Base-by-base conservation (phyloP, 805 yeast genomes). In the Starmera amethionina region DNA sequence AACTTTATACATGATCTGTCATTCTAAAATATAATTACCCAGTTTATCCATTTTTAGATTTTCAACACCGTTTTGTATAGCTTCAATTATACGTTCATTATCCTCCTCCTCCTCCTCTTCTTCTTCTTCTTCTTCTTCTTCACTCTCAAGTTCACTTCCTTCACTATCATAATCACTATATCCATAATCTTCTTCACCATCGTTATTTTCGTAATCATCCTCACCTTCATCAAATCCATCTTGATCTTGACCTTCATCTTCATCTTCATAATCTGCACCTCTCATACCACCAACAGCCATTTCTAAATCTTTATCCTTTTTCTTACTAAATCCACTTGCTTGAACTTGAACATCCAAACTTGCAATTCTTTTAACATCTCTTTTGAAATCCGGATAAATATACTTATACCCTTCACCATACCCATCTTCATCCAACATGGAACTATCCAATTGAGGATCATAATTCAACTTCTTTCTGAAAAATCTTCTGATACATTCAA, bases 401-500 rank as follows among this genome's bases (percentile, higher is more conserved):
- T 77, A 73, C 54, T 71, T 77, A 59, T 65, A 84, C 19, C 93
- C 94, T 13, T 82, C 88, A 19, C 95, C 95, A 54, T 58, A 84
- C 3, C 94, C 94, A 40, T 79, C 88, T 2, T 76, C 72, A 50
- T 84, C 94, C 34, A 80, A 61, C 88, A 82, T 82, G 12, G 81
- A 66, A 4, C 74, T 45, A 54, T 88, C 95, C 41, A 68, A 67
- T 35, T 57, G 60, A 8, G 97, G 95, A 6, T 67, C 70, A 52
- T 84, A 93, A 46, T 76, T 75, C 50, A 90, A 74, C 59, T 83
- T 83, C 58, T 77, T 78, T 44, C 70, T 78, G 64, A 93, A 93
- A 55, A 90, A 93, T 36, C 79, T 70, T 46, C 88, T 72, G 40
- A 93, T 79, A 60, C 97, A 89, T 42, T 86, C 84, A 19, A 93